Base-by-base conservation (phyloP, 179 eudicot genomes). In the Actinidia arguta region DNA sequence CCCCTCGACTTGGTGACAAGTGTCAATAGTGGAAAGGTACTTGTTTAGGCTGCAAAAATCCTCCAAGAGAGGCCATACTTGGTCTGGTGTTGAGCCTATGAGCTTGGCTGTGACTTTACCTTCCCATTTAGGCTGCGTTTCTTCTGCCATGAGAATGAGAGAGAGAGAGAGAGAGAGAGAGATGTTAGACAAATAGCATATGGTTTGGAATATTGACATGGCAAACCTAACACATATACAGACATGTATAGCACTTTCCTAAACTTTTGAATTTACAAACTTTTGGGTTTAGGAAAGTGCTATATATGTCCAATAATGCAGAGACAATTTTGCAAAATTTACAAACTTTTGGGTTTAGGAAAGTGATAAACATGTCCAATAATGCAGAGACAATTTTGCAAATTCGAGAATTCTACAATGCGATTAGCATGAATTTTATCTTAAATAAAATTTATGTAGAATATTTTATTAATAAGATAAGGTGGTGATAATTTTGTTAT, bases 51-150 rank as follows among this genome's bases (percentile, higher is more conserved):
- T 80, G 82, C 91, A 87, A 18, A 96, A 96, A 75, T 96, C 97
- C 59, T 91, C 89, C 48, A 96, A 71, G 36, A 90, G 86, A 31
- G 94, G 89, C 98, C 99, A 96, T 17, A 92, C 89, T 82, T 92
- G 83, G 8, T 91, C 81, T 61, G 93, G 81, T 55, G 74, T 84
- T 17, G 81, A 17, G 9, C 81, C 79, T 82, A 39, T 36, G 6
- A 96, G 61, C 52, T 91, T 88, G 36, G 89, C 90, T n/a, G 80
- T 90, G 58, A 84, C 87, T 75, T 90, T 91, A 82, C 99, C 97
- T 83, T 94, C 88, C 99, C 99, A 96, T 79, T 80, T 87, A 1
- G 44, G 31, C 62, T 74, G 52, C 24, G 71, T 52, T 73, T 62
- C 59, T 71, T 71, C 82, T 81, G 50, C 90, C 88, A 86, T 88